Base-by-base conservation (phyloP, 2,329 filamentous ascomycete species). In the Calonectria fujianensis region DNA sequence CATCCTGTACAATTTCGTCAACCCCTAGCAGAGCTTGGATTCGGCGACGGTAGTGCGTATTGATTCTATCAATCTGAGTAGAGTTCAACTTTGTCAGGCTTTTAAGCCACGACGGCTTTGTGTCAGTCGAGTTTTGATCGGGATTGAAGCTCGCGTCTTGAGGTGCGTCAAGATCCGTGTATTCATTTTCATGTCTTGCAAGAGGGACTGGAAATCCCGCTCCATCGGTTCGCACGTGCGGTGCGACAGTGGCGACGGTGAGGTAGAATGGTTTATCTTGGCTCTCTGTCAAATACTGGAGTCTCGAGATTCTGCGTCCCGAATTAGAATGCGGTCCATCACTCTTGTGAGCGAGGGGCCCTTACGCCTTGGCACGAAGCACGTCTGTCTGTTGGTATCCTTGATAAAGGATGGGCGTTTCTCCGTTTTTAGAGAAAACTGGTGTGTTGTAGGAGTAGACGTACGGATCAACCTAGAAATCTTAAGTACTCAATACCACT, bases 141-240 rank as follows among this genome's bases (percentile, higher is more conserved):
- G 93, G 92, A 80, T 94, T 94, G 84, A 94, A 94, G 78, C 92
- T 90, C 0, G 86, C 84, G 1, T 88, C 91, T 29, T 93, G 85
- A 0, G 93, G 93, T 0, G 94, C 89, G 31, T 86, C 89, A 8
- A 86, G 89, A 72, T 90, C 87, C 14, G 86, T 77, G 79, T 94
- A 94, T 0, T 94, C 85, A 77, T 91, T 83, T 31, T 87, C 85
- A 77, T 94, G 92, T 24, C 92, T 86, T 67, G 89, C 84, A 0
- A 91, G 88, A 0, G 80, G 79, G 4, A 76, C 73, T 4, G 81
- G 79, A 14, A 75, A 86, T 0, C 57, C 57, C n/a, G 86, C 79
- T 29, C 69, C 74, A 6, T 79, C 73, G 59, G 82, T 66, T 20
- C 69, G 79, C 51, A 77, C 75, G 64, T 82, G 82, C 0, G 81